Conservation (phyloP, 83 land plant species). For the Larix sibirica region DNA sequence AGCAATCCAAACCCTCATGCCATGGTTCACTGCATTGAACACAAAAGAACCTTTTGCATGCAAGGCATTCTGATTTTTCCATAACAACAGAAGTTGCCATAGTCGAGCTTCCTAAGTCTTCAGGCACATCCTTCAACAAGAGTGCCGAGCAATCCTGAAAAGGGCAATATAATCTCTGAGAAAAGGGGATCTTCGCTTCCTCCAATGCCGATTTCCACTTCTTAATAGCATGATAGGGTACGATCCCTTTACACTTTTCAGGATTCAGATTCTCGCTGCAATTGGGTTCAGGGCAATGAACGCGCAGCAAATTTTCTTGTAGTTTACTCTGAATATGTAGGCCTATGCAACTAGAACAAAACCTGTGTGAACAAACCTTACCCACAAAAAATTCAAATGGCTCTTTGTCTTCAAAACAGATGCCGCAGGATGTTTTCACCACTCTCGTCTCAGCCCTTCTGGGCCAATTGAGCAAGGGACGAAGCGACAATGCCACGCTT, state of each 20-base stretch:
- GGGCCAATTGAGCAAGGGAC: no score
- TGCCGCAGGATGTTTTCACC: not conserved
- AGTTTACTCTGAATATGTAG: not conserved
- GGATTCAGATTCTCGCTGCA: constrained; percentile 19
- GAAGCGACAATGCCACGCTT: no score
- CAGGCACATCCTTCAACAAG: constrained; percentile 28
- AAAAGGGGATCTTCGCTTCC: constrained; percentile 4
- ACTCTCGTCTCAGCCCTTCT: no score
- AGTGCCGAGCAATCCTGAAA: constrained; percentile 43
- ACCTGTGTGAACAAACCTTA: not conserved
- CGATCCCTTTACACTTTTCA: constrained; percentile 9
- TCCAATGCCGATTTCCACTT: constrained; percentile 23
- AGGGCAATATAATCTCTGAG: constrained; percentile 40
- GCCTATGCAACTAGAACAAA: not conserved
- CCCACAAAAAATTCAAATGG: not conserved
- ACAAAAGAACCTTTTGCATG: constrained; percentile 46
- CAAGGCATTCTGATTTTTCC: constrained; percentile 29
- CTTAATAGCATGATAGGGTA: constrained; percentile 21
- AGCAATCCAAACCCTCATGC: constrained; percentile 39
- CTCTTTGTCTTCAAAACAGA: not conserved
- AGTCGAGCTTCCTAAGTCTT: not conserved
- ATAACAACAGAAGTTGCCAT: not conserved
- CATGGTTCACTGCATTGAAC: constrained; percentile 43
- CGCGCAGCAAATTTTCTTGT: not conserved
- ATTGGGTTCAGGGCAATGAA: constrained; percentile 17